A percentile compares a stretch with the other conserved stretches of the same genome.
These are phyloP conservation scores for Arthrobotrys entomopaga DNA, from an alignment of 2,329 filamentous ascomycete species.

Conservation along the genomic window DNA sequence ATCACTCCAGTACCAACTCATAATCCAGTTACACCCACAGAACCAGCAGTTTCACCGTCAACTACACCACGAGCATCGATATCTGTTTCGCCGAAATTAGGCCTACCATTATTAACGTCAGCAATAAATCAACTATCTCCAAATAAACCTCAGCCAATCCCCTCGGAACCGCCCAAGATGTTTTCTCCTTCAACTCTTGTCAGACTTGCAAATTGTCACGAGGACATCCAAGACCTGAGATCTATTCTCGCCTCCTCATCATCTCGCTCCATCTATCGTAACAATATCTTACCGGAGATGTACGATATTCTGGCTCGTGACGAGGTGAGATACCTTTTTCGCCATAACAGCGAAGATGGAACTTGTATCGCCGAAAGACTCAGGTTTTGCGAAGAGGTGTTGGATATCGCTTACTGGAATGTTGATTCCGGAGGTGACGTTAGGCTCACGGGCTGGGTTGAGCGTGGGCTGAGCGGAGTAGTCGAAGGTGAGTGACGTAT, in stretches of 20 bases:
- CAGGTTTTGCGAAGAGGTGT: conserved; percentile 37
- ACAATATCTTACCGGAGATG: conserved; percentile 22
- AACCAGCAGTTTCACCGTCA: background rate
- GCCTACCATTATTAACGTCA: background rate
- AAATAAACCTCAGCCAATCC: background rate
- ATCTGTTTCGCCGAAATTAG: background rate
- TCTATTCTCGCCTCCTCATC: conserved; percentile 18
- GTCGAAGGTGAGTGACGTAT: conserved; percentile 40
- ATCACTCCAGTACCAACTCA: conserved; percentile 4
- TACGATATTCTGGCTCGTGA: conserved; percentile 32
- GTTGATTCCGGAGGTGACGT: conserved; percentile 40
- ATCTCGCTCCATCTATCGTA: conserved; percentile 12
- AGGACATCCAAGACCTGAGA: conserved; percentile 25
- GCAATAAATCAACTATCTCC: too few species aligned
- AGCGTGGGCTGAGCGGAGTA: conserved; percentile 31
- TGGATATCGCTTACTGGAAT: conserved; percentile 51
- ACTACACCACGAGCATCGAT: background rate
- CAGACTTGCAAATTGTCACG: conserved; percentile 24
- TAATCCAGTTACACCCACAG: conserved; percentile 1
- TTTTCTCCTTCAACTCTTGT: conserved; percentile 37
- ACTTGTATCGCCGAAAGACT: conserved; percentile 19
- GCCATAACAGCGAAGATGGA: conserved; percentile 11
- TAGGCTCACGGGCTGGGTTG: conserved; percentile 45
- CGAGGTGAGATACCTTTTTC: conserved; percentile 33
- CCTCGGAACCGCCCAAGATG: conserved; percentile 15